phyloP scores from a whole-genome alignment of 495 filamentous ascomycete genomes.

The Tetracladium setigerum region DNA sequence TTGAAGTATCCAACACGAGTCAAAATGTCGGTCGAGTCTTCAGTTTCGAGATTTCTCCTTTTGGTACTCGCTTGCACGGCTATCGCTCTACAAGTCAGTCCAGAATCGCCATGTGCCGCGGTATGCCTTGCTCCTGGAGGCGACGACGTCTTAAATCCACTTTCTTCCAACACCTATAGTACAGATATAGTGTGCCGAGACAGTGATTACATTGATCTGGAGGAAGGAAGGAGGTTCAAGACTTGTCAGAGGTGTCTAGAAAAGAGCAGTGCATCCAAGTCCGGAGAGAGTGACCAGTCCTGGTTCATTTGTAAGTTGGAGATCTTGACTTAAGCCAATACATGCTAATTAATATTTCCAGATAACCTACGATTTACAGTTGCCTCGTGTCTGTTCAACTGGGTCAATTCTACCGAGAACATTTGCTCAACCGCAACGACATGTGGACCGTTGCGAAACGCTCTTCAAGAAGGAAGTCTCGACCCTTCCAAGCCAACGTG shows the following conservation, averaged over 20 bases:
- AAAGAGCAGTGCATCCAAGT: constrained; percentile 36
- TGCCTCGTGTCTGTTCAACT: constrained; percentile 30
- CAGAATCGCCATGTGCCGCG: constrained; percentile 42
- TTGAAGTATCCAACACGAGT: too few relatives aligned
- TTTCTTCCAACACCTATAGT: constrained; percentile 33
- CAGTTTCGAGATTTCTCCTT: background rate
- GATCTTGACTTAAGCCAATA: background rate
- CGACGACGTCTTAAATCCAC: constrained; percentile 35
- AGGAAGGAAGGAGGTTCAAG: constrained; percentile 36
- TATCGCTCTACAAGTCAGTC: constrained; percentile 36
- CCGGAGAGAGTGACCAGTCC: constrained; percentile 36
- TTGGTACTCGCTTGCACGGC: background rate
- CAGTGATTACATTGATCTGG: constrained; percentile 24
- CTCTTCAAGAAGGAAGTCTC: constrained; percentile 9
- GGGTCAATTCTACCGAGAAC: constrained; percentile 7
- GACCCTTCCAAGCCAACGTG: constrained; percentile 1
- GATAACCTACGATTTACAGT: constrained; percentile 33
- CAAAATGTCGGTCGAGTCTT: background rate
- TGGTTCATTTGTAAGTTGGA: constrained; percentile 44
- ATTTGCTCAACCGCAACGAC: constrained; percentile 3
- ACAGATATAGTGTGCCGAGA: constrained; percentile 41
- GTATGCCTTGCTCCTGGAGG: constrained; percentile 32
- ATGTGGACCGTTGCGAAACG: constrained; percentile 7
- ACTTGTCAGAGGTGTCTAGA: constrained; percentile 43
- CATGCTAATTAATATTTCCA: background rate